A percentile compares a stretch with the other conserved stretches of the same genome.
Evolutionary conservation across 2,329 filamentous ascomycete species (phyloP).

Genomic region (Colletotrichum abscissum): DNA sequence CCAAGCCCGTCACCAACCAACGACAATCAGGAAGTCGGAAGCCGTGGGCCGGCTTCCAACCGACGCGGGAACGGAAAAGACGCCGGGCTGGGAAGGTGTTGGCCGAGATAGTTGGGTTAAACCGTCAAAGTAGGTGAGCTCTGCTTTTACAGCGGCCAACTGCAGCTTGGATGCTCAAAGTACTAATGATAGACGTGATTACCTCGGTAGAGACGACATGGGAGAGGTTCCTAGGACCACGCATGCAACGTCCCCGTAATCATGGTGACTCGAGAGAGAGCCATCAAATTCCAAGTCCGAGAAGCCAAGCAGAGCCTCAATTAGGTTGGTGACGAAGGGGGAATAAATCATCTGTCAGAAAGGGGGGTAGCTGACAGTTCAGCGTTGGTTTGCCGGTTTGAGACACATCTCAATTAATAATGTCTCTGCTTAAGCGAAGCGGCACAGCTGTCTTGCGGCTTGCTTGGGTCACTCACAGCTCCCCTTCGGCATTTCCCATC

Average conservation of each 20-base stretch:
- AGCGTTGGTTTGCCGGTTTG: not conserved
- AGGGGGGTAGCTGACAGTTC: not conserved
- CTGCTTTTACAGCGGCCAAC: not conserved
- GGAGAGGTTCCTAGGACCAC: not conserved
- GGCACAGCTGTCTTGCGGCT: not conserved
- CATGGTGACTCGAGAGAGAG: not conserved
- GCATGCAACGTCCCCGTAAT: not conserved
- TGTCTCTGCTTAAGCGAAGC: not conserved
- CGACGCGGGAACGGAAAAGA: not conserved
- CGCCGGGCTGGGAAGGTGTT: conserved; percentile 8
- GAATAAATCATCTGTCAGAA: not conserved
- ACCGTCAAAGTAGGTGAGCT: not conserved
- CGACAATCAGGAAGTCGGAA: not conserved
- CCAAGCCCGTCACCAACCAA: conserved; percentile 2
- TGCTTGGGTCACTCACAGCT: not conserved
- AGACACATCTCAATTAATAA: not conserved
- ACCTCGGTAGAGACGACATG: not conserved
- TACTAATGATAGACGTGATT: not conserved
- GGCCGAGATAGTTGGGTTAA: not conserved
- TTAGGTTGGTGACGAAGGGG: not conserved
- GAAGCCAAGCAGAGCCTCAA: not conserved
- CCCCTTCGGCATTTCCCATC: conserved; percentile 4
- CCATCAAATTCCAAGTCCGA: not conserved
- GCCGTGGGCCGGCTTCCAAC: not conserved
- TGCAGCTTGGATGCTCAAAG: not conserved